Conservation (phyloP, 2,329 filamentous ascomycete genomes). For the Hypoxylon sp. region DNA sequence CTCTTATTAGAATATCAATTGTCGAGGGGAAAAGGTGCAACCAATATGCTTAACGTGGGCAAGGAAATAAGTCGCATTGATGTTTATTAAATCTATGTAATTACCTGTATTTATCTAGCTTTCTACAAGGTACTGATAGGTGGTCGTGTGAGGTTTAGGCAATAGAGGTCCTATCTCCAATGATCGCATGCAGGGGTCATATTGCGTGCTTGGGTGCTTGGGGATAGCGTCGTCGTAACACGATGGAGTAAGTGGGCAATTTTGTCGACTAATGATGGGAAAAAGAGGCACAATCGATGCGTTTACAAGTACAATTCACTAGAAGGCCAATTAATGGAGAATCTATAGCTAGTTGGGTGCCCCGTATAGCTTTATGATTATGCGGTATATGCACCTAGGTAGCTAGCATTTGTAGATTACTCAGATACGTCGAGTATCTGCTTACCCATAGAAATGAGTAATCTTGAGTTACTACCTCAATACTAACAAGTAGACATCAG, state of each 20-base stretch:
- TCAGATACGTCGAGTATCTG: neutral
- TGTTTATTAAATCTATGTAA: neutral
- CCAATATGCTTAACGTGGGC: neutral
- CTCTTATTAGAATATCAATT: neutral
- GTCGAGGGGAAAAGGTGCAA: neutral
- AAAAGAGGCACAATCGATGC: neutral
- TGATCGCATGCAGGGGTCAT: conserved; percentile 36
- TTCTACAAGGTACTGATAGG: neutral
- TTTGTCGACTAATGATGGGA: neutral
- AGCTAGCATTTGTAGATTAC: neutral
- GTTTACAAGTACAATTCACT: neutral
- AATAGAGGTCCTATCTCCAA: conserved; percentile 19
- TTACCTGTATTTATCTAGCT: neutral
- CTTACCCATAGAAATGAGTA: neutral
- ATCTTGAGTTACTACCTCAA: neutral
- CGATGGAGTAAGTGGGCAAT: neutral
- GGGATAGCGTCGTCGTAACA: conserved; percentile 19
- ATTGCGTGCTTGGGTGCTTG: conserved; percentile 43
- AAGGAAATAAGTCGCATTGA: neutral
- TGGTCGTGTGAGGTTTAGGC: conserved; percentile 2
- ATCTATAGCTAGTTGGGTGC: neutral
- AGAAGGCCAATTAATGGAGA: neutral
- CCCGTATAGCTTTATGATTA: neutral
- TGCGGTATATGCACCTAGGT: too few species aligned
- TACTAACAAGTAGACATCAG: neutral